Evolutionary conservation across 495 filamentous ascomycete genomes (phyloP).

Genomic region (Penicillium manginii): DNA sequence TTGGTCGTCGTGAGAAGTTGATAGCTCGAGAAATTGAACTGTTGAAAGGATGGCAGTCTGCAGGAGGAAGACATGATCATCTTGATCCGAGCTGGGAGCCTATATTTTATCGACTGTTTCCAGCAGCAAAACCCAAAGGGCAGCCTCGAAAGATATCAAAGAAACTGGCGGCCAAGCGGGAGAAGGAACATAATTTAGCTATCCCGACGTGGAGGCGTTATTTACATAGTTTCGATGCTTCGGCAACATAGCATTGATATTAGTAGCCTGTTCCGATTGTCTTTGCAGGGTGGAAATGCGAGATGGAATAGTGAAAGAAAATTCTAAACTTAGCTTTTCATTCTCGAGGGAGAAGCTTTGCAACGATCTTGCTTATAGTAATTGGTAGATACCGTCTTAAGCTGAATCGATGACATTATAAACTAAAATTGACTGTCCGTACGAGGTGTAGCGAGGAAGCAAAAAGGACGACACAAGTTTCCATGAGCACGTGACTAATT

Average conservation of each 20-base stretch:
- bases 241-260: not conserved
- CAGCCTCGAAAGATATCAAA: not conserved
- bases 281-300: no score
- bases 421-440: no score
- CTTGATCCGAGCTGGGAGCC: not conserved
- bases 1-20: not conserved
- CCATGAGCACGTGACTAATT: no score
- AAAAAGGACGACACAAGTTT: no score
- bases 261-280: no score
- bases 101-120: not conserved
- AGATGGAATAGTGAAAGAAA: no score
- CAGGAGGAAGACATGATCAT: not conserved
- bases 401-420: no score
- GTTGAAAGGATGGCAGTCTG: not conserved
- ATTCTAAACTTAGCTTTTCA: no score
- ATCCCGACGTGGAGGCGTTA: not conserved
- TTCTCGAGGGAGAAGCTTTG: no score
- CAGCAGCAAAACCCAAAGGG: not conserved
- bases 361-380: no score
- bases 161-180: not conserved
- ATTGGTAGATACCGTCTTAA: no score
- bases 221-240: not conserved
- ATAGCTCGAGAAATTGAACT: not conserved
- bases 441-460: no score
- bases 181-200: not conserved